A percentile compares a stretch with the other conserved stretches of the same genome.
phyloP scores from a whole-genome alignment of 805 yeast species.

The Nakazawaea ishiwadae region DNA sequence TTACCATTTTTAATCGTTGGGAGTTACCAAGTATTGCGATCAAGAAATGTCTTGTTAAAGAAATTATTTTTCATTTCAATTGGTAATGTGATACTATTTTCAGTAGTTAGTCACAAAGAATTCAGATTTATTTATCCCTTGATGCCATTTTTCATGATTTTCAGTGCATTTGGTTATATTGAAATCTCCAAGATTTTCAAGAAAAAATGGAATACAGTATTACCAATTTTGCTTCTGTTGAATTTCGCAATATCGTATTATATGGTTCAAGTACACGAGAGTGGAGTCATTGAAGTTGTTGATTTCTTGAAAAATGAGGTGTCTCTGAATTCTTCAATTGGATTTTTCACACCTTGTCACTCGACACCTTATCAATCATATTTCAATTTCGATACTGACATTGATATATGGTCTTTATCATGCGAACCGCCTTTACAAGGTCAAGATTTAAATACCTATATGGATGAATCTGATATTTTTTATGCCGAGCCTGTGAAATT shows the following conservation, averaged over 20 bases:
- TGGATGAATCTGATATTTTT: conserved; percentile 85
- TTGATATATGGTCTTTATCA: conserved; percentile 69
- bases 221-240: conserved; percentile 9
- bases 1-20: conserved; percentile 56
- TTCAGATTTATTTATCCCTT: conserved; percentile 84
- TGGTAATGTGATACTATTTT: conserved; percentile 50
- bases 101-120: conserved; percentile 79
- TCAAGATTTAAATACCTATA: conserved; percentile 40
- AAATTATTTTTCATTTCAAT: conserved; percentile 24
- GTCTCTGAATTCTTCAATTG: conserved; percentile 43
- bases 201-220: conserved; percentile 8
- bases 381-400: conserved; percentile 51
- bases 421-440: conserved; percentile 83
- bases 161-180: conserved; percentile 39
- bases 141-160: conserved; percentile 63
- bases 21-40: conserved; percentile 12
- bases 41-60: neutral
- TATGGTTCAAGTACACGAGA: conserved; percentile 71
- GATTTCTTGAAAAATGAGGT: conserved; percentile 37
- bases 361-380: conserved; percentile 94
- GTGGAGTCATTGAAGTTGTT: conserved; percentile 76
- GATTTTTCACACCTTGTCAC: conserved; percentile 93
- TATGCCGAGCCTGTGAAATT: conserved; percentile 64
- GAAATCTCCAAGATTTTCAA: conserved; percentile 12
- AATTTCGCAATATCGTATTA: conserved; percentile 18